Conservation (phyloP, 2,329 filamentous ascomycete genomes). For the Coniochaeta sp. region DNA sequence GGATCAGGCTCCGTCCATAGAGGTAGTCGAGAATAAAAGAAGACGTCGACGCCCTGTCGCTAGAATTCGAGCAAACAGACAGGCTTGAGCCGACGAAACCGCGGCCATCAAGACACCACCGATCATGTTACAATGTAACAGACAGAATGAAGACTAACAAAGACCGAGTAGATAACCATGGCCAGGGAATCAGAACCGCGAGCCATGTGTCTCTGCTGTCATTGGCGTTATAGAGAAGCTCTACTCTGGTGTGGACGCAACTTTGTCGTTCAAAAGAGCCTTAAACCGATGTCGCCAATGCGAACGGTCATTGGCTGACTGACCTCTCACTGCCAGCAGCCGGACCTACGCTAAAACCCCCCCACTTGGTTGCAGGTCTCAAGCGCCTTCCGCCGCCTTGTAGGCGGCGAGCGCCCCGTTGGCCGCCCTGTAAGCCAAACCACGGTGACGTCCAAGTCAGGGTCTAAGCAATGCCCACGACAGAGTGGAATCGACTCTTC, state of each 20-base stretch:
- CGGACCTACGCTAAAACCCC: background rate
- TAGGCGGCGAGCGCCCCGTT: background rate
- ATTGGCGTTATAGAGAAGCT: no score
- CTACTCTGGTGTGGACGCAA: background rate
- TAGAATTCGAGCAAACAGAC: background rate
- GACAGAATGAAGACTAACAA: background rate
- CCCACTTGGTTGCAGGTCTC: background rate
- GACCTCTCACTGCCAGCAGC: background rate
- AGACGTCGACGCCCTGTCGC: background rate
- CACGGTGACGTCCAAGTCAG: background rate
- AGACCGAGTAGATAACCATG: background rate
- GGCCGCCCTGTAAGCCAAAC: background rate
- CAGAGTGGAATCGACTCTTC: background rate
- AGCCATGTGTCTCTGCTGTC: background rate
- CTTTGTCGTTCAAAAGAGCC: background rate
- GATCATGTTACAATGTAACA: background rate
- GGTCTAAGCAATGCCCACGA: background rate
- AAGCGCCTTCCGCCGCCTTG: background rate
- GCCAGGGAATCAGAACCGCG: background rate
- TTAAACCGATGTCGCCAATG: background rate
- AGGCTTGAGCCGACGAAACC: background rate
- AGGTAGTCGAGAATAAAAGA: background rate
- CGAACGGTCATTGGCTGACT: background rate
- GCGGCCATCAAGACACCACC: background rate
- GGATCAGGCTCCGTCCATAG: background rate